A percentile compares a stretch with the other conserved stretches of the same genome.
Conservation (phyloP, 129 eudicot species). For the Pseudognaphalium luteoalbum region DNA sequence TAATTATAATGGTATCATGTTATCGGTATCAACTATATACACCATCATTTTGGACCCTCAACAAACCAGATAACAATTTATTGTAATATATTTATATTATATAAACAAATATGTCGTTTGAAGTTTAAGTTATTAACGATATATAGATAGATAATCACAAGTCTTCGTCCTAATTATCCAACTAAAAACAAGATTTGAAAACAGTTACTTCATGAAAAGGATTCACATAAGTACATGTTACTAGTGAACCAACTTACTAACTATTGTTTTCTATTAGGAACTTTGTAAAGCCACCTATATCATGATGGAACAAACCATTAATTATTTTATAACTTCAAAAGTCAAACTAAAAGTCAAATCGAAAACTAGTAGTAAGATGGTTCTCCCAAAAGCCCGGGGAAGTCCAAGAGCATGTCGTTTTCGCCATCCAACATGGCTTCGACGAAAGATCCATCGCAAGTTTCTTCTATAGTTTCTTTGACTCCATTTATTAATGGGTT, state of each 20-base stretch:
- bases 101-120: neutral
- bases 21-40: neutral
- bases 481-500: constrained; percentile 15
- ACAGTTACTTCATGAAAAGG: neutral
- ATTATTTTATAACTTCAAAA: constrained; percentile 21
- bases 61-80: neutral
- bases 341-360: constrained; percentile 21
- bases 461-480: constrained; percentile 33
- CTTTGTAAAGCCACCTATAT: constrained; percentile 10
- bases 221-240: constrained; percentile 4
- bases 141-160: too few relatives aligned
- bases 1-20: neutral
- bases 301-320: constrained; percentile 10
- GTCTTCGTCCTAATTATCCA: neutral
- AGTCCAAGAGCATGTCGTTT: constrained; percentile 58
- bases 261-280: constrained; percentile 2
- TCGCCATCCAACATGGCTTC: constrained; percentile 76
- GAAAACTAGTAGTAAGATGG: constrained; percentile 43
- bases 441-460: constrained; percentile 59
- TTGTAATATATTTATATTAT: neutral
- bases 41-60: constrained; percentile 5
- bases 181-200: neutral
- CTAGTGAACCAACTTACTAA: constrained; percentile 13
- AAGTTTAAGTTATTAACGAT: too few relatives aligned
- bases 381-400: constrained; percentile 72